Evolutionary conservation across 768 basidiomycete genomes (phyloP).

Genomic region (Cyclocybe aegerita): DNA sequence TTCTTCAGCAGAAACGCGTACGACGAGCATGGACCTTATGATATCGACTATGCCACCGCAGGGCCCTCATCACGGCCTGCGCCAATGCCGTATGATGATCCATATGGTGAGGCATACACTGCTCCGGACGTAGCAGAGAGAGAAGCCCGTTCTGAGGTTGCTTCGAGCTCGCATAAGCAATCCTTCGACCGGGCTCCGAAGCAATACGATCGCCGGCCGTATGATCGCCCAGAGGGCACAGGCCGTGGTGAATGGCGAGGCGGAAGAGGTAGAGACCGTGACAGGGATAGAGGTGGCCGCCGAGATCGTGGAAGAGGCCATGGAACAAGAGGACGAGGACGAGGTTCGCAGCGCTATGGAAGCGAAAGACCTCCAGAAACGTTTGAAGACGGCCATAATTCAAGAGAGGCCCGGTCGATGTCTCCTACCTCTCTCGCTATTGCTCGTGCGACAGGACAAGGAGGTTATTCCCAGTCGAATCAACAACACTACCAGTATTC

Average conservation of each 20-base stretch:
- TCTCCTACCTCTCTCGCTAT: constrained; percentile 46
- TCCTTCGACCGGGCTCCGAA: neutral
- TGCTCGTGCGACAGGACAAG: constrained; percentile 39
- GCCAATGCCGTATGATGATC: constrained; percentile 79
- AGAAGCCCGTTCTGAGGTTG: neutral
- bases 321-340: constrained; percentile 13
- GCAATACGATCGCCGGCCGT: neutral
- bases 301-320: constrained; percentile 26
- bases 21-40: constrained; percentile 67
- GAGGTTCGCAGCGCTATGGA: neutral
- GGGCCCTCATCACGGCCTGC: constrained; percentile 50
- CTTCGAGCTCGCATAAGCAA: neutral
- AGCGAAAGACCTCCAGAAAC: neutral
- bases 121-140: constrained; percentile 20
- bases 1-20: constrained; percentile 60
- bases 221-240: neutral
- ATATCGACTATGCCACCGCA: constrained; percentile 54
- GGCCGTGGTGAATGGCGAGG: constrained; percentile 5
- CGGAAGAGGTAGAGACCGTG: constrained; percentile 14
- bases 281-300: constrained; percentile 30
- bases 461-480: too few species aligned
- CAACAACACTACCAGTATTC: too few species aligned
- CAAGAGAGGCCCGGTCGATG: constrained; percentile 2
- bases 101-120: constrained; percentile 56
- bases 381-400: neutral